phyloP scores from a whole-genome alignment of 495 filamentous ascomycete genomes.

The Thermochaetoides thermophila region DNA sequence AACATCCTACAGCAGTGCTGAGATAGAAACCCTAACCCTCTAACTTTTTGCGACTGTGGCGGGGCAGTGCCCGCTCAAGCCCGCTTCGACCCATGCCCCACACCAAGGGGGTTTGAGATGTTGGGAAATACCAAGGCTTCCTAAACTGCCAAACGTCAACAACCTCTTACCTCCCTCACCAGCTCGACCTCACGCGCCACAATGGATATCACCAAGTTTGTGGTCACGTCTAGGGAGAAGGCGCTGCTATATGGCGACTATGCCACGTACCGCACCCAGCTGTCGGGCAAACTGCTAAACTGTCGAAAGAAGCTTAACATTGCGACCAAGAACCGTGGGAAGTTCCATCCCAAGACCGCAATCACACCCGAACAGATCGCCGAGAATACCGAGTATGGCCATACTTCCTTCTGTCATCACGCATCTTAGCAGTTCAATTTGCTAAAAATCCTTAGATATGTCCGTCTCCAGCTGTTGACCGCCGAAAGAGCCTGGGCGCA shows the following conservation, averaged over 20 bases:
- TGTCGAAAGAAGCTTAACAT: slow-evolving; percentile 72
- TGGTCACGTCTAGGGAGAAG: slow-evolving; percentile 62
- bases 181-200: not conserved
- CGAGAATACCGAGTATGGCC: slow-evolving; percentile 56
- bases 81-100: too few species aligned
- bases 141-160: too few species aligned
- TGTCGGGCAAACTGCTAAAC: slow-evolving; percentile 68
- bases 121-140: too few species aligned
- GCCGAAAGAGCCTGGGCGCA: slow-evolving; percentile 93
- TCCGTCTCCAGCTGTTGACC: slow-evolving; percentile 64
- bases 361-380: slow-evolving; percentile 67
- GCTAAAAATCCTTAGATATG: slow-evolving; percentile 40
- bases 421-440: too few species aligned
- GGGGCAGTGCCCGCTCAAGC: too few species aligned
- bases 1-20: too few species aligned
- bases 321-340: slow-evolving; percentile 66
- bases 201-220: slow-evolving; percentile 86
- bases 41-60: too few species aligned
- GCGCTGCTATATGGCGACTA: slow-evolving; percentile 80
- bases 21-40: too few species aligned
- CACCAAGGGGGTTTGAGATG: too few species aligned
- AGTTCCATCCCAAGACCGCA: slow-evolving; percentile 57
- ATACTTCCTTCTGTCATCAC: not conserved
- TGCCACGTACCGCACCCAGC: slow-evolving; percentile 64
- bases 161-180: too few species aligned